Conservation (phyloP, 1,284 basidiomycete species). For the Ceratobasidium theobromae region DNA sequence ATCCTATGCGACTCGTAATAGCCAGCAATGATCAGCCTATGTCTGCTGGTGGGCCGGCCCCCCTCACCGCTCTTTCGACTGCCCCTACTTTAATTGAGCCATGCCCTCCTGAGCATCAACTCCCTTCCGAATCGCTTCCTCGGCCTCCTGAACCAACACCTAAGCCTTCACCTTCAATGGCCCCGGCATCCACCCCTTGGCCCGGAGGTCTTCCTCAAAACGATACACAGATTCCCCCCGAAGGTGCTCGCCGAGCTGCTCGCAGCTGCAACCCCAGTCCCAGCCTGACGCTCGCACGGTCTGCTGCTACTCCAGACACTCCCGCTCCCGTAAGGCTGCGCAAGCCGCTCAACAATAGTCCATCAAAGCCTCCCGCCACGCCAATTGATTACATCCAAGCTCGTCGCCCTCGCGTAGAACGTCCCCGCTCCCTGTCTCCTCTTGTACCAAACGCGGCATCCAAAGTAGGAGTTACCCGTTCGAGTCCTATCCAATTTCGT, state of each 20-base stretch:
- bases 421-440: no score
- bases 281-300: no score
- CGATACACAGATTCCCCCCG: constrained; percentile 7
- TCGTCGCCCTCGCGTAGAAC: no score
- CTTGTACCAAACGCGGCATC: no score
- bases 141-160: constrained; percentile 1
- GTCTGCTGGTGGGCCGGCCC: background rate
- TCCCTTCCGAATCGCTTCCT: constrained; percentile 2
- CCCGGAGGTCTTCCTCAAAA: background rate
- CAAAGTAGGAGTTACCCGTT: no score
- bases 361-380: no score
- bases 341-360: background rate
- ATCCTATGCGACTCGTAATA: no score
- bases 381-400: no score
- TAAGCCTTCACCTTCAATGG: background rate
- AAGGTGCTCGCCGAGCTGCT: background rate
- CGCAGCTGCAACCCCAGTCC: constrained; percentile 20
- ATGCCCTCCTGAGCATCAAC: background rate
- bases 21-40: background rate
- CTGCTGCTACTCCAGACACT: constrained; percentile 1
- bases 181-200: background rate
- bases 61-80: background rate
- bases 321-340: constrained; percentile 3
- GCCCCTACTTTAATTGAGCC: constrained; percentile 4
- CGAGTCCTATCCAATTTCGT: background rate